A percentile compares a stretch with the other conserved stretches of the same genome.
Conservation (phyloP, 129 eudicot genomes). For the Artemisia argyi region DNA sequence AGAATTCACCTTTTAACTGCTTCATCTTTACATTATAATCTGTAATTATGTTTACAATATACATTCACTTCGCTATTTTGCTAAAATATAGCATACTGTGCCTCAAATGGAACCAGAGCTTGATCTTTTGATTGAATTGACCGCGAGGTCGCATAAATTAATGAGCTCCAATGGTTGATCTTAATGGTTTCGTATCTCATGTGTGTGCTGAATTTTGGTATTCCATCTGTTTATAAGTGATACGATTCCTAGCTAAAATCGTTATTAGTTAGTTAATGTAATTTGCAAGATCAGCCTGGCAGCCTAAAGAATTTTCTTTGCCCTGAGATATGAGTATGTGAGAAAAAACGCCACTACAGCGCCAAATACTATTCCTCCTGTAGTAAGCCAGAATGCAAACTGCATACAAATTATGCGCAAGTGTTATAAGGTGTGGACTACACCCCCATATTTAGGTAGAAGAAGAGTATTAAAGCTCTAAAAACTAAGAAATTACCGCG, state of each 20-base stretch:
- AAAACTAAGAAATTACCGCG: slow-evolving; percentile 46
- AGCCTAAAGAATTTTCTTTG: slow-evolving; percentile 66
- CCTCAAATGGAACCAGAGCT: slow-evolving; percentile 21
- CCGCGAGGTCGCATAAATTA: slow-evolving; percentile 1
- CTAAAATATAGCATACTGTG: neutral
- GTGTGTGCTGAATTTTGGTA: slow-evolving; percentile 4
- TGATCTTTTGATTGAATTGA: neutral
- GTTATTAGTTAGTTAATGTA: slow-evolving; percentile 17
- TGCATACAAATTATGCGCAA: slow-evolving; percentile 35
- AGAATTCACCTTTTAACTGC: neutral
- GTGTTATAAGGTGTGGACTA: neutral
- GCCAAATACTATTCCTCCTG: slow-evolving; percentile 81
- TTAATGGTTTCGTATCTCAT: slow-evolving; percentile 15
- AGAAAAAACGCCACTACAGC: slow-evolving; percentile 74
- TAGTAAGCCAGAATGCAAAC: slow-evolving; percentile 97
- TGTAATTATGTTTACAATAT: slow-evolving; percentile 12
- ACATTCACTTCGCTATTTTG: slow-evolving; percentile 5
- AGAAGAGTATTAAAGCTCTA: neutral
- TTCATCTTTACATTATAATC: neutral
- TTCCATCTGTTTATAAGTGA: slow-evolving; percentile 1
- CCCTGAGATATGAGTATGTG: slow-evolving; percentile 73
- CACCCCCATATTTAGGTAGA: neutral
- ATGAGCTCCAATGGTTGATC: slow-evolving; percentile 8
- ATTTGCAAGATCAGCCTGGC: slow-evolving; percentile 7
- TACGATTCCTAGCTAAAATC: neutral